Base-by-base conservation (phyloP, 1,284 basidiomycete genomes). In the Microbotryum saponariae region DNA sequence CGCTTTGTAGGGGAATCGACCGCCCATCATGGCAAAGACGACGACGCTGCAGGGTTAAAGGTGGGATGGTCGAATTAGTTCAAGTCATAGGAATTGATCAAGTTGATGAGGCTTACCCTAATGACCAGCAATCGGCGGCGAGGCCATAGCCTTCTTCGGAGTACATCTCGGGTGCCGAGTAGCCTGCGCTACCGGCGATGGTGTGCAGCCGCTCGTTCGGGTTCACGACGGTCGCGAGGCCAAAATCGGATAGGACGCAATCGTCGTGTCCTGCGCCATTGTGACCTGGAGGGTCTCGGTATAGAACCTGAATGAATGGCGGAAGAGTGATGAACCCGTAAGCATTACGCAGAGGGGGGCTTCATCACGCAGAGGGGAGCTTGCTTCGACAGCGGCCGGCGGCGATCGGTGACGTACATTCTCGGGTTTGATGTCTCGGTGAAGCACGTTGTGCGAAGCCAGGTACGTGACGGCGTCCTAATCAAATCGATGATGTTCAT, bases 161-260 rank as follows among this genome's bases (percentile, higher is more conserved):
- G 37, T 64, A 70, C 54, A 70, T 64, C 56, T 71, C 70, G 1
- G 70, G 70, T 1, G 70, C 70, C 4, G 62, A 58, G 55, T 71
- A 71, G 3, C 70, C 70, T 25, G 70, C 64, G 23, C 62, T 63
- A 1, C 70, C 70, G 3, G 67, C 67, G 49, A 70, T 59, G 14
- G 64, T 64, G 51, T 64, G 59, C 18, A 71, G 57, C 23, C 64
- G 71, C 56, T 76, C 59, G 23, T 54, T 59, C 6, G 54, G 54
- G 3, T 59, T 51, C 37, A 69, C 51, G 46, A 60, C 60, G 20
- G 61, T 64, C 23, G 67, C 67, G 45, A 69, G 57, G 2, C 67
- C 67, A 25, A 69, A 69, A 42, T 69, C 67, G 2, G 61, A 63
- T 20, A 69, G 51, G 51, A 66, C 65, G 54, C 65, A 66, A 51